These are phyloP conservation scores for Coemansia reversa DNA, from an alignment of 192 early-diverging fungal species.

Conservation along the genomic window DNA sequence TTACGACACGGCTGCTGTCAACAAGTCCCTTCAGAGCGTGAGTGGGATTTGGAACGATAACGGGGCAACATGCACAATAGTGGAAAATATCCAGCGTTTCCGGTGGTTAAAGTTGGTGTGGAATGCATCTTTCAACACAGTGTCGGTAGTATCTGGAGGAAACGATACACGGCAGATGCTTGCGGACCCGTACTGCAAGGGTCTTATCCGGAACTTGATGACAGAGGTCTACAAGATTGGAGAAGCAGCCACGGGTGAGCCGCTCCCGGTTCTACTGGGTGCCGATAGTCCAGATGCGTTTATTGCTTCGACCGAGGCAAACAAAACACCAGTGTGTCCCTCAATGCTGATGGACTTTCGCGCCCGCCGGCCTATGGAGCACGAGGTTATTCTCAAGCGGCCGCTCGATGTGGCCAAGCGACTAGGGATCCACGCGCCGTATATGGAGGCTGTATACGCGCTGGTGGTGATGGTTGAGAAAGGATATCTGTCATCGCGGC, in stretches of 20 bases:
- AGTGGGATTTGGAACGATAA: slow-evolving; percentile 43
- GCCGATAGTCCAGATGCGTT: slow-evolving; percentile 33
- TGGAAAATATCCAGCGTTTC: slow-evolving; percentile 60
- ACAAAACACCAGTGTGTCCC: slow-evolving; percentile 35
- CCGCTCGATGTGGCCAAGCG: slow-evolving; percentile 51
- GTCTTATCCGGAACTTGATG: slow-evolving; percentile 54
- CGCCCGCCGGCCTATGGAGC: slow-evolving; percentile 55
- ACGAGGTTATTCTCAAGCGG: slow-evolving; percentile 57
- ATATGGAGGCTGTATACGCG: slow-evolving; percentile 55
- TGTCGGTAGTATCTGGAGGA: slow-evolving; percentile 61
- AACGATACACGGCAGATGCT: slow-evolving; percentile 60
- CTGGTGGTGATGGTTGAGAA: slow-evolving; percentile 52
- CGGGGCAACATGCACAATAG: slow-evolving; percentile 38
- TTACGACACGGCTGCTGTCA: slow-evolving; percentile 31
- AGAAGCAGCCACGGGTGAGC: slow-evolving; percentile 44
- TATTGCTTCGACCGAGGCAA: slow-evolving; percentile 25
- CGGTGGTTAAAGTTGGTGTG: slow-evolving; percentile 75
- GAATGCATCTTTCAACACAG: slow-evolving; percentile 70
- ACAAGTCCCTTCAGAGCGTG: slow-evolving; percentile 28
- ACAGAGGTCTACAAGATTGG: slow-evolving; percentile 59
- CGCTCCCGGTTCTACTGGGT: slow-evolving; percentile 25
- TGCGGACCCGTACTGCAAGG: slow-evolving; percentile 43
- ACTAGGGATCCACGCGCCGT: slow-evolving; percentile 46
- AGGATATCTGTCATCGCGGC: slow-evolving; percentile 3
- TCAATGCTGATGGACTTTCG: slow-evolving; percentile 65